Evolutionary conservation across 2,329 filamentous ascomycete genomes (phyloP), one percentile per base, ranked within the genome.

Genomic region (Fusarium neocosmosporiellum): DNA sequence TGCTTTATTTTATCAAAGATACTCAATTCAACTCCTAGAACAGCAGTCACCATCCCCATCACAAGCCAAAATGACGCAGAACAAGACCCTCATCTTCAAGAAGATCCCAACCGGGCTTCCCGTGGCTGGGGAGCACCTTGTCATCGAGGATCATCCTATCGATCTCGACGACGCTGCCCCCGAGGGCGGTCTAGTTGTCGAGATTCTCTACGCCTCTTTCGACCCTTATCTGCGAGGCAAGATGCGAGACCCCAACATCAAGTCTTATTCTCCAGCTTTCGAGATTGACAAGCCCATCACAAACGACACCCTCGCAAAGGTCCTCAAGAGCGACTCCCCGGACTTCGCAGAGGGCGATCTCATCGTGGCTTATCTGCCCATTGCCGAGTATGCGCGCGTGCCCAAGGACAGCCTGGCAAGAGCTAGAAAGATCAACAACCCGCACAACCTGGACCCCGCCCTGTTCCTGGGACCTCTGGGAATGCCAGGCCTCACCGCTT

Each of bases 191-290:
- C 91, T 94, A 43, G 81, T 97, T 57, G 83, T 92, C 72, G 89
- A 94, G 84, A 89, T 92, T 75, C 88, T 92, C 78, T 94, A 93
- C 81, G 86, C 91, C 72, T 95, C 93, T 43, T 92, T 92, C 83
- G 94, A 97, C 82, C 94, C 94, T 2, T 97, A 97, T 85, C 90
- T 93, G 86, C 92, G 95, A 65, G 93, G 92, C 69, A 89, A 90
- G 75, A 95, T 97, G 93, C 91, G 94, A 55, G 82, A 86, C 55
- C 79, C 92, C 8, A 81, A 85, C 37, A 77, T 84, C 79, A 90
- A 92, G 83, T 94, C 93, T 11, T 96, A 83, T 71, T 50, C 72
- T 2, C 76, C 80, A 1, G 70, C 81, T 16, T 94, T 91, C 78
- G 80, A 86, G 18, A 81, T 93, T 54, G 86, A 87, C 79, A 82